phyloP scores from a whole-genome alignment of 2,329 filamentous ascomycete genomes.

The Bipolaris cookei region DNA sequence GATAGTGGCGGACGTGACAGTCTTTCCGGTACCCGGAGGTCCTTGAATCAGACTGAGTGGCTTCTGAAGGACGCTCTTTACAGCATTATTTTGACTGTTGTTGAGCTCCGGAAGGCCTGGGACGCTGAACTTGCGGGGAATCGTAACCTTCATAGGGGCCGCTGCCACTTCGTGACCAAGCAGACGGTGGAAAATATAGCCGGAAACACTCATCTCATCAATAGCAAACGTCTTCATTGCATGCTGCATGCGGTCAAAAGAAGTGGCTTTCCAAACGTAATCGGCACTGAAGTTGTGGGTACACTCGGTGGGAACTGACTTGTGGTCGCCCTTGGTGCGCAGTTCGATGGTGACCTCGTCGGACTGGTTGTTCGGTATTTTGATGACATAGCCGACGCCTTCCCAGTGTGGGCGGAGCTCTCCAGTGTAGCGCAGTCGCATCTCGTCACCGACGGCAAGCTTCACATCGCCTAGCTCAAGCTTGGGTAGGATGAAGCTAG shows the following conservation, averaged over 20 bases:
- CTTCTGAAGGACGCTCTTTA: conserved; percentile 92
- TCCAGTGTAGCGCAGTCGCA: conserved; percentile 95
- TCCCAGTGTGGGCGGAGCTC: conserved; percentile 94
- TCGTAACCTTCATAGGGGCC: conserved; percentile 91
- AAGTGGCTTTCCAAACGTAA: conserved; percentile 99
- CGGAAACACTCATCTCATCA: conserved; percentile 97
- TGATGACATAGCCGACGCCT: conserved; percentile 97
- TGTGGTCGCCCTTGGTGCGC: conserved; percentile 93
- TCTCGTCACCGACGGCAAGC: conserved; percentile 95
- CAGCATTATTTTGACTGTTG: conserved; percentile 92
- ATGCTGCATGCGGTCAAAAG: conserved; percentile 98
- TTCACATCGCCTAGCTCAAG: conserved; percentile 98
- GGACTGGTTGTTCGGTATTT: conserved; percentile 98
- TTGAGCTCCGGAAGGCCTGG: conserved; percentile 94
- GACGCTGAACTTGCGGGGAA: conserved; percentile 96
- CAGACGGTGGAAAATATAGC: conserved; percentile 97
- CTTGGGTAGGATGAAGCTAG: conserved; percentile 94
- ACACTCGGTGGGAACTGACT: conserved; percentile 92
- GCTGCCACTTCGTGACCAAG: conserved; percentile 94
- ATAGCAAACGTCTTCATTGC: conserved; percentile 99
- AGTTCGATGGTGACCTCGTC: conserved; percentile 96
- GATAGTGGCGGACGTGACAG: conserved; percentile 96
- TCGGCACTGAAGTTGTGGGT: conserved; percentile 98
- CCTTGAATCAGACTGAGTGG: conserved; percentile 96
- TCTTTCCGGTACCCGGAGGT: conserved; percentile 96